phyloP scores from a whole-genome alignment of 305 asterid genomes.

The Andrographis paniculata region DNA sequence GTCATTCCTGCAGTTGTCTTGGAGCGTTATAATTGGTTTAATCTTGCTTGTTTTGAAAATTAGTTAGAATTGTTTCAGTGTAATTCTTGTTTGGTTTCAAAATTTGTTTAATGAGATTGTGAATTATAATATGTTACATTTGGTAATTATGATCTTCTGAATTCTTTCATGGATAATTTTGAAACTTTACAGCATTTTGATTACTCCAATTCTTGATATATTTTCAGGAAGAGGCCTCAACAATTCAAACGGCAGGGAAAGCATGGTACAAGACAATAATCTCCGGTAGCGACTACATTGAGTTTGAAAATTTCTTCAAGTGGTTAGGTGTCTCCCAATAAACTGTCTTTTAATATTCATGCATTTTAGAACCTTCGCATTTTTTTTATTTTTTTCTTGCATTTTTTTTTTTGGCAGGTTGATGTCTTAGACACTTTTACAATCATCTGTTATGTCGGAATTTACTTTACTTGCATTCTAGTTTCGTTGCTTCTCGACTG shows the following conservation, averaged over 20 bases:
- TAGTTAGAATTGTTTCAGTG: no score
- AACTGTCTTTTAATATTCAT: slow-evolving; percentile 9
- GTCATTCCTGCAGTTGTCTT: no score
- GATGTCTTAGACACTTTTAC: slow-evolving; percentile 13
- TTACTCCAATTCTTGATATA: not conserved
- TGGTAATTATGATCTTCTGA: no score
- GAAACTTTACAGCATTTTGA: no score
- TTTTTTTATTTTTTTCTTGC: no score
- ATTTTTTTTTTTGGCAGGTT: slow-evolving; percentile 9
- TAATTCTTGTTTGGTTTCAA: no score
- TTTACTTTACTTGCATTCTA: not conserved
- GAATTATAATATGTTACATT: no score
- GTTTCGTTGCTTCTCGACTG: not conserved
- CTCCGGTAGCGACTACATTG: slow-evolving; percentile 74
- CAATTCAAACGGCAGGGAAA: slow-evolving; percentile 50
- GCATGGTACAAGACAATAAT: slow-evolving; percentile 89
- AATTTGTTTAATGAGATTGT: no score
- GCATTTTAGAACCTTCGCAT: slow-evolving; percentile 10
- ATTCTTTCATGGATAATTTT: no score
- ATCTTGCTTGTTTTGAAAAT: no score
- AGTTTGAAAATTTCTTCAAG: slow-evolving; percentile 76
- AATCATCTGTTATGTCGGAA: slow-evolving; percentile 11
- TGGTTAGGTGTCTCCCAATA: slow-evolving; percentile 79
- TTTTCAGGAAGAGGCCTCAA: slow-evolving; percentile 65
- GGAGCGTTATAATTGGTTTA: no score